Evolutionary conservation across 1,284 basidiomycete genomes (phyloP).

Genomic region (Boletus nobilissimus): DNA sequence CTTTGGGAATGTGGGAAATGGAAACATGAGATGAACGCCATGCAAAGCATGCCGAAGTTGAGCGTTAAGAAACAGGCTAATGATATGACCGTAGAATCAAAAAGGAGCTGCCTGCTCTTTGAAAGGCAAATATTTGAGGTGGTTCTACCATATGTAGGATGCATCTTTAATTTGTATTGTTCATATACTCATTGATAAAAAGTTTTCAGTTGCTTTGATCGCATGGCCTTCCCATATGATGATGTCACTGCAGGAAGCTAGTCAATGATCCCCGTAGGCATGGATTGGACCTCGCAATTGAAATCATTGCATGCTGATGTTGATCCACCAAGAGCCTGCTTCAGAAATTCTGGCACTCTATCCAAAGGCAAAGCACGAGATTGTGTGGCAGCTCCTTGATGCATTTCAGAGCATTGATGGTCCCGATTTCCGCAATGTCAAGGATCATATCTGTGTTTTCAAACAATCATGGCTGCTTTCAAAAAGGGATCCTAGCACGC

Average conservation of each 20-base stretch:
- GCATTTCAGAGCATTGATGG: not conserved
- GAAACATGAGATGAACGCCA: not conserved
- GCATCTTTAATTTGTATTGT: not conserved
- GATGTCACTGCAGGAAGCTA: not conserved
- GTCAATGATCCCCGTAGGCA: not conserved
- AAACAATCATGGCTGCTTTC: slow-evolving; percentile 25
- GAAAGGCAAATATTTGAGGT: not conserved
- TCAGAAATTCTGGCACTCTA: slow-evolving; percentile 26
- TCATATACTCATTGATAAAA: not conserved
- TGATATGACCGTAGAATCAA: not conserved
- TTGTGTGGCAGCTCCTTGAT: not conserved
- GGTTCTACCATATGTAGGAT: not conserved
- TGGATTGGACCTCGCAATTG: not conserved
- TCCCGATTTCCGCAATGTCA: not conserved
- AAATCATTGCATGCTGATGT: not conserved
- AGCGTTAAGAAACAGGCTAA: not conserved
- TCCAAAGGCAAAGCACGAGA: slow-evolving; percentile 32
- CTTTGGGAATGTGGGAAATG: not conserved
- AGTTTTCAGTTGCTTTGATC: not conserved
- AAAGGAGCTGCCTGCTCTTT: not conserved
- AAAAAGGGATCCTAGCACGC: not conserved
- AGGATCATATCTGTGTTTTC: slow-evolving; percentile 21
- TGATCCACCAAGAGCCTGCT: slow-evolving; percentile 29
- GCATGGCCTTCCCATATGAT: not conserved
- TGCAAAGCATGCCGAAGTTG: not conserved